phyloP scores from a whole-genome alignment of 352 stramenopile species.

The Pythium rishiriense region DNA sequence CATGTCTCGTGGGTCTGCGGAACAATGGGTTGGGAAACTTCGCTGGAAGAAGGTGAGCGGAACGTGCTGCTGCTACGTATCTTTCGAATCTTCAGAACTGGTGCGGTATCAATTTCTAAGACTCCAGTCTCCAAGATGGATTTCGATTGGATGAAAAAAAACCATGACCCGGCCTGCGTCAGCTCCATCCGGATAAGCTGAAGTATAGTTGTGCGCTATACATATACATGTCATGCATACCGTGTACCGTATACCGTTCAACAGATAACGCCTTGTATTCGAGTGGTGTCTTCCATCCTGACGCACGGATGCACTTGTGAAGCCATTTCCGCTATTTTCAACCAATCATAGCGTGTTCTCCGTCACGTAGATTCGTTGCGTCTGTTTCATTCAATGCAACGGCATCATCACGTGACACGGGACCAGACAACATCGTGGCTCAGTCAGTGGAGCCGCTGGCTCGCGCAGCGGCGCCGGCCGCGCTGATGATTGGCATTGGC shows the following conservation, averaged over 20 bases:
- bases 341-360: not conserved
- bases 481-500: not conserved
- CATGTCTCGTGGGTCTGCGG: constrained; percentile 1
- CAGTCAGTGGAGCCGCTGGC: too few relatives aligned
- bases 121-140: too few relatives aligned
- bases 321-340: constrained; percentile 7
- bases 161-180: not conserved
- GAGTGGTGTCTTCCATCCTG: not conserved
- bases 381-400: constrained; percentile 16
- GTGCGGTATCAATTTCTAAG: not conserved
- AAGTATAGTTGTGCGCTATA: not conserved
- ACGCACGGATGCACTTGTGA: constrained; percentile 6
- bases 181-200: not conserved
- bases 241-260: not conserved
- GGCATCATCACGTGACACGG: constrained; percentile 4
- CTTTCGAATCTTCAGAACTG: not conserved
- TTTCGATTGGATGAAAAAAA: not conserved
- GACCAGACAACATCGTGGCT: too few relatives aligned
- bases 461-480: too few relatives aligned
- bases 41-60: not conserved
- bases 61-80: not conserved
- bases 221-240: not conserved
- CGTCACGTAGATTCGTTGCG: constrained; percentile 7
- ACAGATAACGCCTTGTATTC: not conserved
- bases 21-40: constrained; percentile 1